Base-by-base conservation (phyloP, 225 moss, liverwort and hornwort genomes). In the Lunularia cruciata region DNA sequence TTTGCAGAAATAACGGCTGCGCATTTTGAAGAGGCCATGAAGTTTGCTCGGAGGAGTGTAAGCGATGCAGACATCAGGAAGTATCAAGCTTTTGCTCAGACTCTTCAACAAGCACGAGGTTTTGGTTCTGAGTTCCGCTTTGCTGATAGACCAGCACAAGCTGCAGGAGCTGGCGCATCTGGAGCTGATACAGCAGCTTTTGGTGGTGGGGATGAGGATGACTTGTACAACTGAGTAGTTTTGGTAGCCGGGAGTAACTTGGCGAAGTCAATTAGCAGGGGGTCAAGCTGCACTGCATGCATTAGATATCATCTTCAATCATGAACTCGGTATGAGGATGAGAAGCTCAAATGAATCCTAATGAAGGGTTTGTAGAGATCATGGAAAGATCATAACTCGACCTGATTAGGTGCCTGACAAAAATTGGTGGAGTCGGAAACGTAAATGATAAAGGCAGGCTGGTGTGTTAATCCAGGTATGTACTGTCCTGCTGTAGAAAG, bases 61-160 rank as follows among this genome's bases (percentile, higher is more conserved):
- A 92, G 92, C 59, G 94, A 95, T 63, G 94, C 92, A 3, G 94
- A 95, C 71, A 95, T 95, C 48, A 89, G 94, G 37, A 94, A 94
- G 76, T 94, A 94, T 69, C 92, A 92, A 72, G 82, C 88, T 1
- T 90, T 86, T 74, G 90, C 90, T 2, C 93, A 93, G 75, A 94
- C 94, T 37, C 76, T 95, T 1, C 94, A 95, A 81, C 94, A 95
- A 81, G 88, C 94, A 2, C 87, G 92, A 55, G 92, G 94, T 7
- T 95, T 95, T 72, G 94, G 94, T 12, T 89, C 94, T 0, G 92
- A 95, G 79, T 95, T 95, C 35, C 92, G 94, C 0, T 95, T 95
- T 26, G 79, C 92, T 1, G 94, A 91, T 55, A 86, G 91, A 33
- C 89, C 91, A 65, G 71, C 10, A 0, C 62, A 61, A 57, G 73